Conservation (phyloP, 2,329 filamentous ascomycete species). For the Metarhizium sp. region DNA sequence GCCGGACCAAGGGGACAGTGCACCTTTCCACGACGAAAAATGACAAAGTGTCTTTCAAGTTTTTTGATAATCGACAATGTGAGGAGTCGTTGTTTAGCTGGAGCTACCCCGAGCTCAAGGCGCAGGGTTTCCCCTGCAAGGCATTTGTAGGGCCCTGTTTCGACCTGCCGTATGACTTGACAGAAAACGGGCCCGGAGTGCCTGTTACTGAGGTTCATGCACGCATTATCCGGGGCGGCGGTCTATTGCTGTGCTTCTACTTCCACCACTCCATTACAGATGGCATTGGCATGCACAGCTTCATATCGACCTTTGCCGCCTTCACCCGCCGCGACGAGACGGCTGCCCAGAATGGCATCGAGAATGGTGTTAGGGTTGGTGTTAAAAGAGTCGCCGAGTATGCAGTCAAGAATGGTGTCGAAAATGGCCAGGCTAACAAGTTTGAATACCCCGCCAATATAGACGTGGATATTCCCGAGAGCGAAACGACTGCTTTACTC, state of each 20-base stretch:
- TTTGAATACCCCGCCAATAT: slow-evolving; percentile 2
- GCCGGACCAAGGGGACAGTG: slow-evolving; percentile 9
- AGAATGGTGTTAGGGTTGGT: too few relatives aligned
- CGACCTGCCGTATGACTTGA: slow-evolving; percentile 4
- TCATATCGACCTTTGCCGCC: slow-evolving; percentile 28
- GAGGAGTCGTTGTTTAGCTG: slow-evolving; percentile 10
- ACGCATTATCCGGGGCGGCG: slow-evolving; percentile 25
- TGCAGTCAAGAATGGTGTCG: too few relatives aligned
- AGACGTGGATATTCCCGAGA: slow-evolving; percentile 5
- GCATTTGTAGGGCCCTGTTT: slow-evolving; percentile 20
- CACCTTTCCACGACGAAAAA: slow-evolving; percentile 10
- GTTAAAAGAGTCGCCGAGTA: too few relatives aligned
- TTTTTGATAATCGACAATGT: slow-evolving; percentile 6
- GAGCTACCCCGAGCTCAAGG: slow-evolving; percentile 17
- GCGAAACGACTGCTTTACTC: slow-evolving; percentile 15
- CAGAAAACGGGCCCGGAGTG: slow-evolving; percentile 12
- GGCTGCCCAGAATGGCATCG: neutral
- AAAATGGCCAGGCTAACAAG: neutral
- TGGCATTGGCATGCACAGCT: slow-evolving; percentile 28
- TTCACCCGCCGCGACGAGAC: slow-evolving; percentile 10
- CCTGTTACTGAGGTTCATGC: slow-evolving; percentile 29
- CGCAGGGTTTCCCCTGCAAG: slow-evolving; percentile 18
- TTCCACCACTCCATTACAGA: slow-evolving; percentile 34
- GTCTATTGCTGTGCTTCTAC: slow-evolving; percentile 29
- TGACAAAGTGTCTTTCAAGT: slow-evolving; percentile 13